Conservation (phyloP, 1,284 basidiomycete species). For the Rhodofomes roseus region DNA sequence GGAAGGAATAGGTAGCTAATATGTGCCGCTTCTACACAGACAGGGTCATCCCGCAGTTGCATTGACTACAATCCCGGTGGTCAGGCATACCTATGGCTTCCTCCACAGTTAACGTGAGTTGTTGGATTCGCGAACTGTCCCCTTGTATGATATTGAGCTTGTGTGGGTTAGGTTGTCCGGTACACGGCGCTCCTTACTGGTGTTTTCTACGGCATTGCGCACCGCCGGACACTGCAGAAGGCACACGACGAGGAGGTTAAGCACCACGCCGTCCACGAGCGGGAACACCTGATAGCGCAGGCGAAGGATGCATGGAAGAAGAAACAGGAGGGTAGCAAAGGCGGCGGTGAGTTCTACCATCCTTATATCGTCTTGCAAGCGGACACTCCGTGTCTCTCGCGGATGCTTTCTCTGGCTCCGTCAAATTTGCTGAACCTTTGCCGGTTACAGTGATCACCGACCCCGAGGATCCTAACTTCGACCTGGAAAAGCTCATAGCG, state of each 20-base stretch:
- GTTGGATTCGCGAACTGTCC: background rate
- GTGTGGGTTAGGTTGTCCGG: conserved; percentile 78
- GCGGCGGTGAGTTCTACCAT: conserved; percentile 42
- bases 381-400: background rate
- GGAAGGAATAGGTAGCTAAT: background rate
- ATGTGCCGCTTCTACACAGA: background rate
- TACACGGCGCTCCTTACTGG: conserved; percentile 91
- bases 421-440: conserved; percentile 13
- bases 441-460: conserved; percentile 73
- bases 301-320: conserved; percentile 91
- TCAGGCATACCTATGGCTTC: conserved; percentile 29
- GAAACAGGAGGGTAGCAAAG: conserved; percentile 56
- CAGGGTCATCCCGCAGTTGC: conserved; percentile 12
- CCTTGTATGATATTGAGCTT: background rate
- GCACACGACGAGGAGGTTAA: conserved; percentile 72
- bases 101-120: conserved; percentile 31
- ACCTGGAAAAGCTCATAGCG: conserved; percentile 89
- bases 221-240: conserved; percentile 87
- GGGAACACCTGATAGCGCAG: conserved; percentile 78
- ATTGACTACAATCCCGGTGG: conserved; percentile 18
- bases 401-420: background rate
- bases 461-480: conserved; percentile 94
- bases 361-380: background rate
- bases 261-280: conserved; percentile 65
- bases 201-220: conserved; percentile 89